Base-by-base conservation (phyloP, 1,139 yeast species). In the Hyphopichia pseudoburtonii region DNA sequence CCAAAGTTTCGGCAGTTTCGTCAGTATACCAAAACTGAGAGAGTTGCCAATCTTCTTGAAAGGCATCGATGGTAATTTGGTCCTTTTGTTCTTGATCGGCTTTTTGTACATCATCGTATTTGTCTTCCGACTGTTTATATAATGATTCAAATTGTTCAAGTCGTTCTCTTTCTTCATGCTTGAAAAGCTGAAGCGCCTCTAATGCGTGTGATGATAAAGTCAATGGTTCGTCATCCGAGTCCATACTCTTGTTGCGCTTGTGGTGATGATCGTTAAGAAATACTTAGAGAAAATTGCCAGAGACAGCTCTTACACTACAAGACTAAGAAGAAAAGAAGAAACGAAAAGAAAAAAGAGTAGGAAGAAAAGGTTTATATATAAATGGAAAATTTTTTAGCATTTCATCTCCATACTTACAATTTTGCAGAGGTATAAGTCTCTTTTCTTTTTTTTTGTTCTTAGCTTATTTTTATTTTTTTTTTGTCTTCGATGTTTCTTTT, bases 11-110 rank as follows among this genome's bases (percentile, higher is more conserved):
- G 0, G 96, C 89, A 1, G 96, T 89, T 4, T 67, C 65, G 43
- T 87, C 90, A 35, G 73, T 61, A 53, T 86, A 86, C 96, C 96
- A 87, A 61, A 89, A 89, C 57, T 89, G 97, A 0, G 96, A 86
- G 29, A 89, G 69, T 51, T 86, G 94, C 97, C 97, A 89, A 61
- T 89, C 95, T 60, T 89, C 96, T 54, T 84, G 74, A 60, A 89
- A 89, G 25, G 76, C 66, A 33, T 78, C 82, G 60, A 86, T 86
- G 19, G 78, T 47, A 11, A 69, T 38, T 14, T 10, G 10, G 5
- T 28, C 17, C 5, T 26, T 18, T 32, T 46, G 42, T 35, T 50
- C 40, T 18, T 52, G 52, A n/a, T n/a, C n/a, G n/a, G n/a, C n/a
- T n/a, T n/a, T n/a, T n/a, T n/a, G n/a, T n/a, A n/a, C n/a, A 6